Percentiles rank a stretch among this genome's conserved stretches.
Conservation (phyloP, 257 asterid species). For the Euphrasia confusa region DNA sequence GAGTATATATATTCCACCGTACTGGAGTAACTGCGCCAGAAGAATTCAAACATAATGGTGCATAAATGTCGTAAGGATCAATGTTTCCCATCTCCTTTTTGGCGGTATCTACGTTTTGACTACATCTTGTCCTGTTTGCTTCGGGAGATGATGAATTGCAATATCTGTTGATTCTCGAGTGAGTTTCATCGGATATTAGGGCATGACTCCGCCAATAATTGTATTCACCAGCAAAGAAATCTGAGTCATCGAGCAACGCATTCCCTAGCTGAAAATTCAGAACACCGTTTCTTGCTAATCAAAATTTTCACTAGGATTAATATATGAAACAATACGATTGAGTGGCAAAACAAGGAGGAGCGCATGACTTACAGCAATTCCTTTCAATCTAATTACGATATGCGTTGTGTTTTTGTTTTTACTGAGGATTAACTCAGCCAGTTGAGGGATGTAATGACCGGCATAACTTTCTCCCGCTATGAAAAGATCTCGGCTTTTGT, state of each 20-base stretch:
- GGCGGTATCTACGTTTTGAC: slow-evolving; percentile 22
- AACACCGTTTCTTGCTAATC: no score
- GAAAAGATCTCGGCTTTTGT: no score
- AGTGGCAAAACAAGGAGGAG: no score
- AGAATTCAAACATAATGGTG: slow-evolving; percentile 39
- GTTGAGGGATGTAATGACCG: slow-evolving; percentile 72
- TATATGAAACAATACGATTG: neutral
- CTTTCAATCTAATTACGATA: slow-evolving; percentile 44
- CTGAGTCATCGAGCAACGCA: slow-evolving; percentile 19
- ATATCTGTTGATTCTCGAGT: slow-evolving; percentile 30
- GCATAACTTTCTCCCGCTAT: slow-evolving; percentile 65
- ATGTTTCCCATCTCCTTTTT: slow-evolving; percentile 20
- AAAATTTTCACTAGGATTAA: no score
- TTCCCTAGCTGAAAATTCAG: slow-evolving; percentile 54
- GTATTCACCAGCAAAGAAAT: no score
- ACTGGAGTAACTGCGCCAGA: slow-evolving; percentile 30
- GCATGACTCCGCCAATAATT: slow-evolving; percentile 58
- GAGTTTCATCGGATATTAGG: slow-evolving; percentile 60
- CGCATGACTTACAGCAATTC: slow-evolving; percentile 49
- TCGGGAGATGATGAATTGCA: slow-evolving; percentile 40
- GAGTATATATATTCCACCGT: neutral
- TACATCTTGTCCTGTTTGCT: slow-evolving; percentile 2
- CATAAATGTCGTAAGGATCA: slow-evolving; percentile 42
- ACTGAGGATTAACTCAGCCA: slow-evolving; percentile 48
- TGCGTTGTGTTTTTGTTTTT: slow-evolving; percentile 45